Base-by-base conservation (phyloP, 306 rosid genomes). In the Myrica gale region DNA sequence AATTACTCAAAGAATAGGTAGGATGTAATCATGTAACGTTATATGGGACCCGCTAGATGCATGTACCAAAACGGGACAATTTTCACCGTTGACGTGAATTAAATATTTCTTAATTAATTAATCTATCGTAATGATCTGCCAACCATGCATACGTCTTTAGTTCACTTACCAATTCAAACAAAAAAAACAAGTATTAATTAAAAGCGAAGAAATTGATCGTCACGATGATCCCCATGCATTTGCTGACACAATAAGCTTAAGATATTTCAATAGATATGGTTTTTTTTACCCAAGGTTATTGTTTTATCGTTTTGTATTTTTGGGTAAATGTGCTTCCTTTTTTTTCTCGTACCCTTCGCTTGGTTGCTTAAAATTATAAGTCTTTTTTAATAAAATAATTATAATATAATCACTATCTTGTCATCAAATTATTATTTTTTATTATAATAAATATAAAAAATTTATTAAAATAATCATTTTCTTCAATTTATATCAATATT, bases 91-190 rank as follows among this genome's bases (percentile, higher is more conserved):
- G 83, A 75, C 80, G 69, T 23, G 67, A 41, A 80, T 68, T n/a
- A 15, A 80, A 68, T 46, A 73, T 58, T 69, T 41, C 9, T 11
- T 51, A 41, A 15, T 71, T 52, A n/a, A 69, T 3, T 20, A 23
- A 51, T 72, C 21, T 16, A 56, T 65, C 55, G 46, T 66, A 52
- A 48, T 58, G 16, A 48, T 11, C 37, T 74, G 75, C 83, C 79
- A 74, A 74, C 75, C 75, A 68, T 74, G 79, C 79, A 48, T 58
- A 74, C 79, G 68, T 68, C 52, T 43, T 69, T 75, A 79, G 57
- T 61, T 56, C 67, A 52, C 37, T 72, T 9, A 10, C 19, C 48
- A 11, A 53, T 65, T 32, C 37, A 32, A 32, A 32, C 2, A 32
- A 32, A 32, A 32, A 32, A 32, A 32, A 32, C 2, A 32, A 41